Evolutionary conservation across 371 early-diverging fungal genomes (phyloP).

Genomic region (Blakeslea trispora): DNA sequence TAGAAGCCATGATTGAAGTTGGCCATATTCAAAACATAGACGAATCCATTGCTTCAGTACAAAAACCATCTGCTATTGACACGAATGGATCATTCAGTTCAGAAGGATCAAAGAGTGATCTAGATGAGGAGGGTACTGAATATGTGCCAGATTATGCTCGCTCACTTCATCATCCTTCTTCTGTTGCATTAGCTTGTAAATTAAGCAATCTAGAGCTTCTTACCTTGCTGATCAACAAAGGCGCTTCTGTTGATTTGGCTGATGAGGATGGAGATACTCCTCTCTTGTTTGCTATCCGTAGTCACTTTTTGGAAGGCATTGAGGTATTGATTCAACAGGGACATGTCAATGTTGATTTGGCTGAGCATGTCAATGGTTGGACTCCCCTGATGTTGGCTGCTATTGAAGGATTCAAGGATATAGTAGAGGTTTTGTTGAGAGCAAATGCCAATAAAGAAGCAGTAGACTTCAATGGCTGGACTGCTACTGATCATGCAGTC

Average conservation of each 20-base stretch:
- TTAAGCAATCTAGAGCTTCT: slow-evolving; percentile 52
- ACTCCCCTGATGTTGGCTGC: slow-evolving; percentile 69
- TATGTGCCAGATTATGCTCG: slow-evolving; percentile 40
- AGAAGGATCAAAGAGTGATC: not conserved
- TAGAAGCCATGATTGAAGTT: slow-evolving; percentile 57
- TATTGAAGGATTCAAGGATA: slow-evolving; percentile 59
- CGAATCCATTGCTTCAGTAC: slow-evolving; percentile 34
- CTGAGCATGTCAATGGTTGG: slow-evolving; percentile 58
- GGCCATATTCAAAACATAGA: slow-evolving; percentile 58
- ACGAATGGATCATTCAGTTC: not conserved
- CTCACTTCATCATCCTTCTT: slow-evolving; percentile 42
- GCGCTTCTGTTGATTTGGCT: slow-evolving; percentile 54
- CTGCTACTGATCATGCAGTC: slow-evolving; percentile 69
- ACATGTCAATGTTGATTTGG: slow-evolving; percentile 39
- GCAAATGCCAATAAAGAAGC: slow-evolving; percentile 57
- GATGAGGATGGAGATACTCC: slow-evolving; percentile 73
- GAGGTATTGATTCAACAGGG: slow-evolving; percentile 45
- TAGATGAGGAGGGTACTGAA: slow-evolving; percentile 5
- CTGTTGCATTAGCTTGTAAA: slow-evolving; percentile 63
- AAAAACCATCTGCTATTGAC: slow-evolving; percentile 10
- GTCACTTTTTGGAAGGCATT: slow-evolving; percentile 57
- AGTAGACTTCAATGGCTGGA: slow-evolving; percentile 60
- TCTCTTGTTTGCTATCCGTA: slow-evolving; percentile 58
- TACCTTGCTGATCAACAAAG: slow-evolving; percentile 50
- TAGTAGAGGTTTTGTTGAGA: slow-evolving; percentile 50